Base-by-base conservation (phyloP, 495 filamentous ascomycete species). In the Jackrogersella minutella region DNA sequence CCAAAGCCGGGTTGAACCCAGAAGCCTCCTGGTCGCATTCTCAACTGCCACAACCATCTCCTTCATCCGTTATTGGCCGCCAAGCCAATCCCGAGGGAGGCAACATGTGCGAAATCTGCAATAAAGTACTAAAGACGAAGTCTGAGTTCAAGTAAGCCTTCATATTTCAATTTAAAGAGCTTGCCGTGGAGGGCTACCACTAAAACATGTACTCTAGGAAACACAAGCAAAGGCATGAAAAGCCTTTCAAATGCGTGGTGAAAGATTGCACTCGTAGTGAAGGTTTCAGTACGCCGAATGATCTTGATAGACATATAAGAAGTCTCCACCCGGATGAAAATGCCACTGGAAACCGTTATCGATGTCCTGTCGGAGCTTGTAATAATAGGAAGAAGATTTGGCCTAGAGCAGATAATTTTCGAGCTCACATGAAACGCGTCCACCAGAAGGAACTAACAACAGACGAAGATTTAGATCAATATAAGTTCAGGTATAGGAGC, bases 371-470 rank as follows among this genome's bases (percentile, higher is more conserved):
- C 5, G 82, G 76, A 43, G 73, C 79, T 50, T 96, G 93, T 68
- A 81, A 80, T 24, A 86, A 83, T 17, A 88, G 85, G 53, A 79
- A 83, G 14, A 97, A 97, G 77, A 80, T 83, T 40, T 97, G 94
- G 91, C 93, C 91, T 8, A 86, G 95, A 6, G 75, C 90, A 51
- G 95, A 99, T 75, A 99, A 99, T 66, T 99, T 97, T 76, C 88
- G 87, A 70, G 88, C 90, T 57, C 95, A 99, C 69, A 81, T 96
- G 41, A 84, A 82, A 58, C 86, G 90, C n/a, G 89, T 95, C 72
- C 94, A 99, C 76, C 36, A 31, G 1, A 72, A 73, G 0, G 24
- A 58, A 0, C 6, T 36, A 8, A 31, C 65, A 22, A 26, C 74
- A 17, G 80, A 84, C 3, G 78, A 84, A 30, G 80, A 88, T 62